Percentiles rank a stretch among this genome's conserved stretches.
phyloP scores from a whole-genome alignment of 306 rosid species.

The Coriaria nepalensis region DNA sequence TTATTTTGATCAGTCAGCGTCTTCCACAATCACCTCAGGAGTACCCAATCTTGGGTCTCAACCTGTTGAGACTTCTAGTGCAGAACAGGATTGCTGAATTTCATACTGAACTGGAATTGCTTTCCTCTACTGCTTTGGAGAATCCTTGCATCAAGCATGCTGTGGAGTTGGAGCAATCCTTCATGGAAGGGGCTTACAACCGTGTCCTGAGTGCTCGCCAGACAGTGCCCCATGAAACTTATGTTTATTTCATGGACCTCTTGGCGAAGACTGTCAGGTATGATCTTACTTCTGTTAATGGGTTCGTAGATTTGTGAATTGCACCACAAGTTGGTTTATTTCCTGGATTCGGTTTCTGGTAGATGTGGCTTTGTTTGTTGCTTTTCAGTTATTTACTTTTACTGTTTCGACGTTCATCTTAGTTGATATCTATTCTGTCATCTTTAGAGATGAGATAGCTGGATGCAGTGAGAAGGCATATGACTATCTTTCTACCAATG shows the following conservation, averaged over 20 bases:
- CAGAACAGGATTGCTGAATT: constrained; percentile 98
- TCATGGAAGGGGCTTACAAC: constrained; percentile 99
- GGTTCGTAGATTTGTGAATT: too few species aligned
- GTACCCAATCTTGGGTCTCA: constrained; percentile 90
- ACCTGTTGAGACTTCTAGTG: constrained; percentile 86
- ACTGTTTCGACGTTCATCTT: constrained; percentile 7
- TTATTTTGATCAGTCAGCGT: constrained; percentile 44
- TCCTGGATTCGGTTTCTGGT: neutral
- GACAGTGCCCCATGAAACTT: constrained; percentile 82
- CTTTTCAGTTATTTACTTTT: too few species aligned
- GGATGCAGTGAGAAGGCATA: constrained; percentile 98
- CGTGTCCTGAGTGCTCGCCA: constrained; percentile 92
- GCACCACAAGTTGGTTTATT: neutral
- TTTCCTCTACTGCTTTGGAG: constrained; percentile 74
- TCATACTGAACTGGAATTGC: constrained; percentile 89
- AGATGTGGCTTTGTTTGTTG: neutral
- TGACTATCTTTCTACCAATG: constrained; percentile 61
- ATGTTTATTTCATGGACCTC: constrained; percentile 89
- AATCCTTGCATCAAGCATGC: constrained; percentile 90
- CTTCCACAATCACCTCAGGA: constrained; percentile 82
- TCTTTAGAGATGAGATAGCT: constrained; percentile 82
- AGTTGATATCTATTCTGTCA: constrained; percentile 13
- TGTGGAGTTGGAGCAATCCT: constrained; percentile 97
- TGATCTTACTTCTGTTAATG: constrained; percentile 1
- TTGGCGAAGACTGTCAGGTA: constrained; percentile 96